Evolutionary conservation across 2,329 filamentous ascomycete genomes (phyloP), one percentile per base, ranked within the genome.

Genomic region (Colletotrichum neosansevieriae): DNA sequence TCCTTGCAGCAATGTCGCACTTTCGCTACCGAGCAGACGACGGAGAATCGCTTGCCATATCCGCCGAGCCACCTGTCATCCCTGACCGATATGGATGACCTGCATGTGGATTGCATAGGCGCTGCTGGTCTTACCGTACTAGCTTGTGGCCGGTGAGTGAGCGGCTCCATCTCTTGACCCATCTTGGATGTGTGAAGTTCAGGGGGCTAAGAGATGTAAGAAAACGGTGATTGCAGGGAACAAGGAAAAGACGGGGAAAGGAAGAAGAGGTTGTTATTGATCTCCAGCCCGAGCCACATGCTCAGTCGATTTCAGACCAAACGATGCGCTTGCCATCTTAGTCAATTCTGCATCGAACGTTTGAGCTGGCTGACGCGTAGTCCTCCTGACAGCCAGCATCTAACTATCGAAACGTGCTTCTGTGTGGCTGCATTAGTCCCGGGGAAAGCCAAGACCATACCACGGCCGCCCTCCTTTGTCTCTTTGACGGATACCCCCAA

Each of bases 391-490:
- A 49, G 50, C 32, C 24, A 66, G 47, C 58, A 61, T 47, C 58
- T 15, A 34, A 59, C 47, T 65, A 68, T 59, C 21, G 65, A 65
- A 56, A 36, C 38, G 47, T 68, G 47, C 53, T 36, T 51, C 49
- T 68, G 54, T 50, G 54, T 36, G 40, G 24, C 54, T 59, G 61
- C 65, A 68, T 56, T 68, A 38, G 61, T 19, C 59, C 42, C 10
- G 34, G 21, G 61, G 60, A 47, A 21, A 42, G n/a, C 36, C 24
- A 45, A 56, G 50, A 40, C 53, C 45, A 62, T 40, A 42, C 24
- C 45, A 4, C 44, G 51, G 29, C 29, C 32, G 38, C 29, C 36
- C 53, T 42, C 12, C 34, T 45, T 24, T 24, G 15, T 51, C 36
- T 49, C 32, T 47, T 34, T 13, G 15, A 65, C 17, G 47, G 19